These are phyloP conservation scores for Epithele typhae DNA, from an alignment of 768 basidiomycete species.

Conservation along the genomic window DNA sequence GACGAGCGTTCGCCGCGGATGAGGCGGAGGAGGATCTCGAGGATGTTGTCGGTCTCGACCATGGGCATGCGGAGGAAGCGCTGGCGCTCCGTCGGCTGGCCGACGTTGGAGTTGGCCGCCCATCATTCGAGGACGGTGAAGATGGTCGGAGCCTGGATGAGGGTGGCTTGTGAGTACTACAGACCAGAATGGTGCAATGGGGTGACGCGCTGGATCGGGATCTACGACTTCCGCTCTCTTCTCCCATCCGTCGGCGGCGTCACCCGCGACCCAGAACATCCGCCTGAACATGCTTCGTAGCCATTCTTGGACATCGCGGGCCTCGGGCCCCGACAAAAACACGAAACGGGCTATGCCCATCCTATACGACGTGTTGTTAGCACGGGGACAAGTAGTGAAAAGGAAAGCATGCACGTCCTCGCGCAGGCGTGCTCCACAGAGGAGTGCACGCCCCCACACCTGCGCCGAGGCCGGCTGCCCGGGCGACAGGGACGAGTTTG, in stretches of 20 bases:
- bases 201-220: conserved; percentile 83
- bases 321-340: too few relatives aligned
- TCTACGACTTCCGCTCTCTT: conserved; percentile 89
- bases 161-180: conserved; percentile 1
- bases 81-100: conserved; percentile 70
- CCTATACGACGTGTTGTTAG: too few relatives aligned
- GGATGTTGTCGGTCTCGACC: conserved; percentile 78
- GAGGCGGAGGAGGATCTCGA: conserved; percentile 90
- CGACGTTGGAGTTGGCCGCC: conserved; percentile 81
- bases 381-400: too few relatives aligned
- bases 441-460: too few relatives aligned
- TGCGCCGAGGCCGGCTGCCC: too few relatives aligned
- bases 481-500: too few relatives aligned
- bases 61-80: conserved; percentile 89
- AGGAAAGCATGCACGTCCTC: too few relatives aligned
- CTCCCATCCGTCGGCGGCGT: conserved; percentile 89
- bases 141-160: conserved; percentile 78
- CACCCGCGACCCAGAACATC: conserved; percentile 83
- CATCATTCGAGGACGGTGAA: conserved; percentile 88
- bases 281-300: conserved; percentile 81
- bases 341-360: too few relatives aligned
- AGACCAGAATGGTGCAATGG: too few relatives aligned
- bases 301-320: conserved; percentile 94
- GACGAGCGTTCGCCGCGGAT: conserved; percentile 86
- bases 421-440: too few relatives aligned